Evolutionary conservation across 768 basidiomycete genomes (phyloP), one percentile per base, ranked within the genome.

Genomic region (Phlegmacium glaucopus): DNA sequence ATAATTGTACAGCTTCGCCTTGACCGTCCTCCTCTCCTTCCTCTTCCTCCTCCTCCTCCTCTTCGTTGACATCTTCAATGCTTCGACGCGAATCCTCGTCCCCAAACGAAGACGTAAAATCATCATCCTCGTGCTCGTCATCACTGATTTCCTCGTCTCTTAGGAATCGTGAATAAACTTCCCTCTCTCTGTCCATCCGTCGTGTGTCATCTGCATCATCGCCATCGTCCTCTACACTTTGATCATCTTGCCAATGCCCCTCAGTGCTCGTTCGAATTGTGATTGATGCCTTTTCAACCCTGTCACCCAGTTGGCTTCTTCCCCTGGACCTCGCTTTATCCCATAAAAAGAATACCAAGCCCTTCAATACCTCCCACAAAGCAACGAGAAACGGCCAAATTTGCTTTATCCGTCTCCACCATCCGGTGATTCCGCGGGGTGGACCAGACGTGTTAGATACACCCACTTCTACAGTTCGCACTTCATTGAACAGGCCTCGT

Each of bases 101-200:
- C 43, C 63, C 48, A 2, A 22, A 22, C 22, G 22, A 22, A 22
- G 22, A 22, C 2, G 22, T 22, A 22, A 22, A 22, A 44, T 52
- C 57, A 50, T 52, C 29, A 58, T 62, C 47, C 63, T 67, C 62
- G 63, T 66, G 65, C 8, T 65, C 65, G 15, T 74, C 74, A 17
- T 72, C 71, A 29, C 66, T 69, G 7, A 73, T 68, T 39, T 67
- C 67, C 44, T 86, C 84, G 9, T 83, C 86, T 12, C 75, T 69
- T 50, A 86, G 64, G 55, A 88, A 87, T 27, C 76, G 69, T 48
- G 66, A 62, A 59, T 86, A 87, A 2, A 76, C 48, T 30, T 72
- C 71, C 22, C 58, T 64, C 4, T 72, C 71, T 17, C 53, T 66
- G 37, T 50, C 51, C n/a, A 53, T 51, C 13, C 41, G 47, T 12